Percentiles rank a stretch among this genome's conserved stretches.
Evolutionary conservation across 805 yeast genomes (phyloP).

Genomic region (Starmerella scarabaei): DNA sequence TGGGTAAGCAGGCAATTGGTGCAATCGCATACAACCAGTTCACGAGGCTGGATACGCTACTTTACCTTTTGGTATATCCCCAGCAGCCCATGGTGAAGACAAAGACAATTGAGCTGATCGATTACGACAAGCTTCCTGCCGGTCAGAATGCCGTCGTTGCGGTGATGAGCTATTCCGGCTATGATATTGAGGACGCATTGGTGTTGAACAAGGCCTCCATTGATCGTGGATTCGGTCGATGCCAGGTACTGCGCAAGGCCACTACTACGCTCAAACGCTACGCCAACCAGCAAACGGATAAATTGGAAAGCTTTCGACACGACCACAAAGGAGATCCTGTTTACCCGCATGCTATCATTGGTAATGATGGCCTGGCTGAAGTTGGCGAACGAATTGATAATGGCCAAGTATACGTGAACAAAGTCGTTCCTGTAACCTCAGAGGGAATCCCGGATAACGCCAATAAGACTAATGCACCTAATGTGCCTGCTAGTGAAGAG

Average conservation of each 20-base stretch:
- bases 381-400: constrained; percentile 83
- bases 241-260: constrained; percentile 87
- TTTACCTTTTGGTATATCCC: constrained; percentile 95
- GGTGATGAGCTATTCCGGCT: constrained; percentile 97
- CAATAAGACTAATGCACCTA: constrained; percentile 35
- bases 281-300: constrained; percentile 86
- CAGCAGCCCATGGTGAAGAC: constrained; percentile 99
- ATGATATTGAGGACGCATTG: constrained; percentile 97
- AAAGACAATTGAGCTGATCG: constrained; percentile 86
- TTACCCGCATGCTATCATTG: constrained; percentile 73
- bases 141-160: constrained; percentile 99
- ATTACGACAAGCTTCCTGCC: constrained; percentile 93
- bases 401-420: constrained; percentile 90
- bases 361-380: constrained; percentile 93
- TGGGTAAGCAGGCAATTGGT: constrained; percentile 99
- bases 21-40: constrained; percentile 97
- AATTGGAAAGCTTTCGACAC: constrained; percentile 80
- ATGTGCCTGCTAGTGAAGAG: constrained; percentile 29
- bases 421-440: constrained; percentile 70
- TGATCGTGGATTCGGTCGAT: constrained; percentile 95
- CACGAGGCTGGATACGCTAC: constrained; percentile 82
- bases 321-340: constrained; percentile 45
- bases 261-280: constrained; percentile 82
- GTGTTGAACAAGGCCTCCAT: constrained; percentile 86
- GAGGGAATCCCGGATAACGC: constrained; percentile 33